Evolutionary conservation across 768 basidiomycete genomes (phyloP).

Genomic region (Suillus weaverae): DNA sequence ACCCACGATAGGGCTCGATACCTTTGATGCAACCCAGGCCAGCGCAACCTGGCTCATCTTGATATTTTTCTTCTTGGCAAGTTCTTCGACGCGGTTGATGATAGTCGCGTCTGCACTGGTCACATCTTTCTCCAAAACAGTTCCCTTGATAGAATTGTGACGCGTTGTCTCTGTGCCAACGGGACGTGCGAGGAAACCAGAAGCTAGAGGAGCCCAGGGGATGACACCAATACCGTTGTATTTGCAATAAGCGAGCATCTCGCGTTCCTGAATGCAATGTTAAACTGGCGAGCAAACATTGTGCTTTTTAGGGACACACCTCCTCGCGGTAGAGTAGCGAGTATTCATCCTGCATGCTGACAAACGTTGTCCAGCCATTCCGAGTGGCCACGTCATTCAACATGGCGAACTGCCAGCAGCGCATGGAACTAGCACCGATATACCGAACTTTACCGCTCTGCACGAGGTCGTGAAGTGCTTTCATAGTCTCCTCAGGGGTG

Average conservation of each 20-base stretch:
- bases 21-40: slow-evolving; percentile 42
- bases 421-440: slow-evolving; percentile 49
- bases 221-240: slow-evolving; percentile 53
- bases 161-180: slow-evolving; percentile 27
- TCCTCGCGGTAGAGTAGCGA: slow-evolving; percentile 57
- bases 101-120: slow-evolving; percentile 35
- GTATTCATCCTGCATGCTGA: slow-evolving; percentile 57
- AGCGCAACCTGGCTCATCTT: slow-evolving; percentile 48
- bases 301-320: slow-evolving; percentile 19
- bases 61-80: slow-evolving; percentile 40
- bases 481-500: slow-evolving; percentile 48
- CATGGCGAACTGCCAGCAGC: slow-evolving; percentile 44
- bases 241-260: slow-evolving; percentile 46
- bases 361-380: slow-evolving; percentile 52
- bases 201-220: slow-evolving; percentile 47
- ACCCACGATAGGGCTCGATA: slow-evolving; percentile 46
- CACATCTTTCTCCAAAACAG: slow-evolving; percentile 22
- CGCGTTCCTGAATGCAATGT: slow-evolving; percentile 37
- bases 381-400: slow-evolving; percentile 46
- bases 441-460: slow-evolving; percentile 50
- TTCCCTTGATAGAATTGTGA: slow-evolving; percentile 16
- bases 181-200: slow-evolving; percentile 41
- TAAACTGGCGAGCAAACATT: neutral
- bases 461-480: slow-evolving; percentile 50
- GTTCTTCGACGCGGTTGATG: slow-evolving; percentile 40